Percentiles rank a stretch among this genome's conserved stretches.
These are phyloP conservation scores for Aspergillus neoniger DNA, from an alignment of 2,329 filamentous ascomycete genomes.

Conservation along the genomic window DNA sequence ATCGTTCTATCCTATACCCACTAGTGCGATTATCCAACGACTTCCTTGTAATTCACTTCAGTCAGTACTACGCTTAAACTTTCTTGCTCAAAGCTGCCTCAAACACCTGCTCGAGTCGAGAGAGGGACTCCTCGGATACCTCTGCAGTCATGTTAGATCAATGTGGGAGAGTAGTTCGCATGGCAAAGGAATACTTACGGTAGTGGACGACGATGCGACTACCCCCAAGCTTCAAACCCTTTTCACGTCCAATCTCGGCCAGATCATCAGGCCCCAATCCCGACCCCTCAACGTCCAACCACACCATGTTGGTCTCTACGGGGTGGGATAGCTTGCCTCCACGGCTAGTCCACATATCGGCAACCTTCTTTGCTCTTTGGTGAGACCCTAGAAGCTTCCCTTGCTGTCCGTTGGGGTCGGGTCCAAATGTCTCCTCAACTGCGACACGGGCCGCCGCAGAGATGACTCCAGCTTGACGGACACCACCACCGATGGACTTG, in stretches of 20 bases:
- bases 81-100: constrained; percentile 37
- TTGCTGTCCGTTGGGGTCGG: constrained; percentile 57
- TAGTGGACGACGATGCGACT: constrained; percentile 69
- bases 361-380: constrained; percentile 62
- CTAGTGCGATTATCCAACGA: constrained; percentile 19
- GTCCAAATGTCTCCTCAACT: constrained; percentile 75
- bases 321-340: constrained; percentile 70
- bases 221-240: constrained; percentile 59
- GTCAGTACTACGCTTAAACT: constrained; percentile 34
- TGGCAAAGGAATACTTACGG: constrained; percentile 41
- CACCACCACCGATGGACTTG: constrained; percentile 78
- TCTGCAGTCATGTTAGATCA: constrained; percentile 45
- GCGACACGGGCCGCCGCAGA: constrained; percentile 74
- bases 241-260: constrained; percentile 56
- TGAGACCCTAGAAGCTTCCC: constrained; percentile 65
- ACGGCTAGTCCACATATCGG: constrained; percentile 65
- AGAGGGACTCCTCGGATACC: constrained; percentile 66
- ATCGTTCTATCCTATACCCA: not conserved
- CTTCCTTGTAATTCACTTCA: constrained; percentile 38
- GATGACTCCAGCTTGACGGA: constrained; percentile 74
- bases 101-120: constrained; percentile 60
- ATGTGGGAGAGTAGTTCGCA: not conserved
- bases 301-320: constrained; percentile 90
- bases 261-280: constrained; percentile 57
- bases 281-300: constrained; percentile 70